A percentile compares a stretch with the other conserved stretches of the same genome.
Evolutionary conservation across 2,329 filamentous ascomycete genomes (phyloP).

Genomic region (Setomelanomma holmii): DNA sequence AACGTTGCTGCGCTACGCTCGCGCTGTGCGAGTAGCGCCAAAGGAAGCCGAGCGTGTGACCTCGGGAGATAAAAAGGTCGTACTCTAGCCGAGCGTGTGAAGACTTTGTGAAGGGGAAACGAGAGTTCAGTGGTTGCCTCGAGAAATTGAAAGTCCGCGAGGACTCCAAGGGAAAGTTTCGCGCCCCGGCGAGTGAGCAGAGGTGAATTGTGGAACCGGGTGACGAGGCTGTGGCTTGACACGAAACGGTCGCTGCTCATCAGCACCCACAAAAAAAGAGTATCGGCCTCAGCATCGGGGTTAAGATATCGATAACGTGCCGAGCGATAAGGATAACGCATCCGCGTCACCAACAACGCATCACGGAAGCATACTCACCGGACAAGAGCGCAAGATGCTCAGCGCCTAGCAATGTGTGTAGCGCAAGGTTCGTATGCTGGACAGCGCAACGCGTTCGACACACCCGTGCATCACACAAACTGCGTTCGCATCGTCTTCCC

Average conservation of each 20-base stretch:
- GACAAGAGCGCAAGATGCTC: neutral
- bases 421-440: too few species aligned
- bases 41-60: neutral
- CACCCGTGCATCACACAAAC: neutral
- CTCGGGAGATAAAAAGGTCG: neutral
- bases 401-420: neutral
- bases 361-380: neutral
- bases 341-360: neutral
- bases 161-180: neutral
- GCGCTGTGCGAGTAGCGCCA: neutral
- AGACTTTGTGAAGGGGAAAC: neutral
- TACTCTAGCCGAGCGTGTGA: neutral
- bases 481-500: neutral
- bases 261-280: neutral
- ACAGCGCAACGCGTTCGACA: too few species aligned
- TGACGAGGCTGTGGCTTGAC: neutral
- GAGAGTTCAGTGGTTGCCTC: neutral
- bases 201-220: neutral
- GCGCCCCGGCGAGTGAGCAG: too few species aligned
- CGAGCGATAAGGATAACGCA: neutral
- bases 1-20: neutral
- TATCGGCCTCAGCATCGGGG: neutral
- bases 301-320: neutral
- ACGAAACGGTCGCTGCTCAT: too few species aligned
- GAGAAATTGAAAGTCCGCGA: neutral